These are phyloP conservation scores for Calonectria hawksworthii DNA, from an alignment of 2,329 filamentous ascomycete genomes.

Conservation along the genomic window DNA sequence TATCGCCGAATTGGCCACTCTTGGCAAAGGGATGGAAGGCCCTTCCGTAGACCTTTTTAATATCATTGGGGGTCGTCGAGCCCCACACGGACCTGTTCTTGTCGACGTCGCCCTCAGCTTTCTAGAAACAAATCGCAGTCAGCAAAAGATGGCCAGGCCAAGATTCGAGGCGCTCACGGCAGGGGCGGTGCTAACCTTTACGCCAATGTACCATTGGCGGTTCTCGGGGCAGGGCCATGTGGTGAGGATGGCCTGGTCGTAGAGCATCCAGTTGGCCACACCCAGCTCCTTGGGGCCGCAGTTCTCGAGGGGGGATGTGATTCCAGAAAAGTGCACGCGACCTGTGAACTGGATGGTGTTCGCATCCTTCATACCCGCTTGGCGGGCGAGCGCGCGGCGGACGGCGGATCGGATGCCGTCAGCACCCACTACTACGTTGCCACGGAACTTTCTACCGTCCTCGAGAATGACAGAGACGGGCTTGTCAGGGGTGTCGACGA, in stretches of 20 bases:
- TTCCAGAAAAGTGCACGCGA: conserved; percentile 25
- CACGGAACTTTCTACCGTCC: conserved; percentile 21
- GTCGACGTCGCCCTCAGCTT: conserved; percentile 24
- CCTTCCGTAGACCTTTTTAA: conserved; percentile 26
- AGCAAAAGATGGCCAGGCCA: not conserved
- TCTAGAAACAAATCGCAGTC: conserved; percentile 10
- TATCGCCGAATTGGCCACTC: conserved; percentile 19
- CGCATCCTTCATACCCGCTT: conserved; percentile 23
- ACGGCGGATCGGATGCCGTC: conserved; percentile 27
- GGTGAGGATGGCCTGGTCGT: conserved; percentile 25
- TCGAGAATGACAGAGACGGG: conserved; percentile 17
- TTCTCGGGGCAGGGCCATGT: conserved; percentile 25
- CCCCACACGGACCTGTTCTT: conserved; percentile 26
- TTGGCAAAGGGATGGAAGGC: conserved; percentile 23
- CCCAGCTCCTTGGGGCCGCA: conserved; percentile 17
- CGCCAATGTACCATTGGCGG: conserved; percentile 26
- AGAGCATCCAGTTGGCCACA: conserved; percentile 29
- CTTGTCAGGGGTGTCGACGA: conserved; percentile 12
- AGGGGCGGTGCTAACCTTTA: conserved; percentile 19
- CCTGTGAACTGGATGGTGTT: conserved; percentile 27
- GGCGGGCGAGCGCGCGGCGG: conserved; percentile 17
- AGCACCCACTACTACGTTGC: conserved; percentile 23
- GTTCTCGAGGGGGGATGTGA: conserved; percentile 23
- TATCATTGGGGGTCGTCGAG: conserved; percentile 19
- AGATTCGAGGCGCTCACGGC: not conserved